These are phyloP conservation scores for Quercus phellos DNA, from an alignment of 331 rosid species.

Conservation along the genomic window DNA sequence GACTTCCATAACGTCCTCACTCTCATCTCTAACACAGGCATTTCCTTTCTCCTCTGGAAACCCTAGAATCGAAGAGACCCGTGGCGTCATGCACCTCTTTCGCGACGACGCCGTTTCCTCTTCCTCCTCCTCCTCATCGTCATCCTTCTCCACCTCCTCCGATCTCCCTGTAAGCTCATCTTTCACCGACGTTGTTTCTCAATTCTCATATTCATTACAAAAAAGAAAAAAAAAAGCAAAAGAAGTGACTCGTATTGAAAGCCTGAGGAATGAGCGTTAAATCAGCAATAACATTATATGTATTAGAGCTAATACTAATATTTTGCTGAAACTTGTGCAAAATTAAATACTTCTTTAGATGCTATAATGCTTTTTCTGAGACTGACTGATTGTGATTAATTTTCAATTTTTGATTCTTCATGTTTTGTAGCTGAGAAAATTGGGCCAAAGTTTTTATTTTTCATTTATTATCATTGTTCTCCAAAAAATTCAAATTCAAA, in stretches of 20 bases:
- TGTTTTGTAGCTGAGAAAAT: too few relatives aligned
- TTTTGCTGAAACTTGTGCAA: too few relatives aligned
- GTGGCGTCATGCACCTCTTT: conserved; percentile 84
- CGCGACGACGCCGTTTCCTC: conserved; percentile 37
- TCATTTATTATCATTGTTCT: too few relatives aligned
- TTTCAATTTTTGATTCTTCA: too few relatives aligned
- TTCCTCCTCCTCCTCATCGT: conserved; percentile 14
- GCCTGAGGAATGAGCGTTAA: too few relatives aligned
- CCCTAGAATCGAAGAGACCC: conserved; percentile 94
- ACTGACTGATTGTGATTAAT: too few relatives aligned
- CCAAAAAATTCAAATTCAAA: too few relatives aligned
- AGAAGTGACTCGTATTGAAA: background rate
- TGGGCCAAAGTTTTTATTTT: too few relatives aligned
- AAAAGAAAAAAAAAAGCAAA: background rate
- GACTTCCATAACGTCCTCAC: conserved; percentile 40
- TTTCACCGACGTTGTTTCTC: background rate
- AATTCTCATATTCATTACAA: background rate
- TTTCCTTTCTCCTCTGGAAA: conserved; percentile 93
- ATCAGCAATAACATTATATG: too few relatives aligned
- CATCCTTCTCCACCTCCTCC: conserved; percentile 3
- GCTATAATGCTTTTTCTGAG: too few relatives aligned
- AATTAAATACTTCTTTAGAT: too few relatives aligned
- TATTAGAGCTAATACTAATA: too few relatives aligned
- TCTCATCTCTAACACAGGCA: conserved; percentile 43
- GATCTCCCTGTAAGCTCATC: conserved; percentile 51